phyloP scores from a whole-genome alignment of 768 basidiomycete genomes.

The Tylopilus sp. region DNA sequence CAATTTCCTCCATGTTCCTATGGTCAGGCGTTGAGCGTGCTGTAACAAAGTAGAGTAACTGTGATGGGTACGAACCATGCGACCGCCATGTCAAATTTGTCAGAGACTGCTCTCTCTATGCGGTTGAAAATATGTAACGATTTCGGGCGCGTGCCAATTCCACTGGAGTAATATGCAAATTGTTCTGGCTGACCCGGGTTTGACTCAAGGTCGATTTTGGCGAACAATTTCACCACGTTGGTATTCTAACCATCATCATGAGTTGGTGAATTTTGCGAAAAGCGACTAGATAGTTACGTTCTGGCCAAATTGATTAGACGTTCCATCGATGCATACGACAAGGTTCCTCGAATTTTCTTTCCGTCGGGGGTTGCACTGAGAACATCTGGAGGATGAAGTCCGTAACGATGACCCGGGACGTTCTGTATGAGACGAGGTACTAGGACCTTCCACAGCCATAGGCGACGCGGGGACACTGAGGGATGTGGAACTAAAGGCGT shows the following conservation, averaged over 20 bases:
- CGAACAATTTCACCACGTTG: constrained; percentile 37
- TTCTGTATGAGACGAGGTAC: not conserved
- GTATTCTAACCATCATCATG: constrained; percentile 30
- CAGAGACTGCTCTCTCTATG: constrained; percentile 13
- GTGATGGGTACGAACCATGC: constrained; percentile 31
- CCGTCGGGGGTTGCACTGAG: constrained; percentile 9
- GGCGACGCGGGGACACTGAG: not conserved
- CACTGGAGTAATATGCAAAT: constrained; percentile 35
- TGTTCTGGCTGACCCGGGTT: constrained; percentile 21
- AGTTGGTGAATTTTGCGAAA: not conserved
- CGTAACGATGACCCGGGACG: not conserved
- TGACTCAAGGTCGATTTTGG: constrained; percentile 23
- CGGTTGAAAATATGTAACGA: constrained; percentile 24
- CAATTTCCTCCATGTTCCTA: constrained; percentile 36
- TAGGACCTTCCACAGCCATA: not conserved
- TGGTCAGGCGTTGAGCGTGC: no score
- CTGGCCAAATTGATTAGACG: constrained; percentile 22
- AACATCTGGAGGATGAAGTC: constrained; percentile 2
- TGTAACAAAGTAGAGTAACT: not conserved
- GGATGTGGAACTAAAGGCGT: not conserved
- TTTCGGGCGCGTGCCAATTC: constrained; percentile 36
- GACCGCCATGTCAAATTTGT: constrained; percentile 36
- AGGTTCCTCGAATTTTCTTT: constrained; percentile 19
- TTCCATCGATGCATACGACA: constrained; percentile 24
- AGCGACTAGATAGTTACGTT: constrained; percentile 8